These are phyloP conservation scores for Candida quercuum DNA, from an alignment of 805 yeast species.

Conservation along the genomic window DNA sequence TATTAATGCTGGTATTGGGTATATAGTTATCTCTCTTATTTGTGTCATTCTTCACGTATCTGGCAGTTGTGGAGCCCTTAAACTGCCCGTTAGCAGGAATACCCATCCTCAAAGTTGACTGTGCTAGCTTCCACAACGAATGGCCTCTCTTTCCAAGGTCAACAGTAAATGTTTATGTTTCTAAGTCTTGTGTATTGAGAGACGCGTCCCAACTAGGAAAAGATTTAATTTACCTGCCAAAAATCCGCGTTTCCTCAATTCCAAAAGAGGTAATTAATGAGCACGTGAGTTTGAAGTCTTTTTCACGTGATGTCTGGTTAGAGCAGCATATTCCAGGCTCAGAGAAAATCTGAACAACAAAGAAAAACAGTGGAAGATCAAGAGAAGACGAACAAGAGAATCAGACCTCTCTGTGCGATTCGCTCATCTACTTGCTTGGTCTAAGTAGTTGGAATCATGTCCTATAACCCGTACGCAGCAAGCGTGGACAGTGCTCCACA, in stretches of 20 bases:
- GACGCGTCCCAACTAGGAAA: not conserved
- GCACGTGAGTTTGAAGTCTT: conserved; percentile 1
- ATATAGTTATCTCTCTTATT: conserved; percentile 18
- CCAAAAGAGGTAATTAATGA: not conserved
- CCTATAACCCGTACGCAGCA: conserved; percentile 44
- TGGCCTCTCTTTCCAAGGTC: no score
- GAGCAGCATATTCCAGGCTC: no score
- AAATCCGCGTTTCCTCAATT: not conserved
- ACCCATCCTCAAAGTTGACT: conserved; percentile 4
- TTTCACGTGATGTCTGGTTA: not conserved
- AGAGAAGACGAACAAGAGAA: no score
- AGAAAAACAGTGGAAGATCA: no score
- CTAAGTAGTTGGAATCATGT: conserved; percentile 20
- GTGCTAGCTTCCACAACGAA: no score
- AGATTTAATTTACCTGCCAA: not conserved
- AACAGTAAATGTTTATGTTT: no score
- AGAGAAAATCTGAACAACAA: no score
- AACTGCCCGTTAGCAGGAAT: conserved; percentile 19
- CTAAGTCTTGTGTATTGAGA: not conserved
- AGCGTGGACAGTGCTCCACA: conserved; percentile 14
- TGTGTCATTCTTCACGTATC: conserved; percentile 39
- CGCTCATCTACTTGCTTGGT: no score
- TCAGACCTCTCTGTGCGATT: no score
- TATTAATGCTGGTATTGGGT: conserved; percentile 28
- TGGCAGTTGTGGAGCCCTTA: conserved; percentile 47